Percentiles rank a stretch among this genome's conserved stretches.
Evolutionary conservation across 805 yeast species (phyloP).

Genomic region (Saturnispora dispora): DNA sequence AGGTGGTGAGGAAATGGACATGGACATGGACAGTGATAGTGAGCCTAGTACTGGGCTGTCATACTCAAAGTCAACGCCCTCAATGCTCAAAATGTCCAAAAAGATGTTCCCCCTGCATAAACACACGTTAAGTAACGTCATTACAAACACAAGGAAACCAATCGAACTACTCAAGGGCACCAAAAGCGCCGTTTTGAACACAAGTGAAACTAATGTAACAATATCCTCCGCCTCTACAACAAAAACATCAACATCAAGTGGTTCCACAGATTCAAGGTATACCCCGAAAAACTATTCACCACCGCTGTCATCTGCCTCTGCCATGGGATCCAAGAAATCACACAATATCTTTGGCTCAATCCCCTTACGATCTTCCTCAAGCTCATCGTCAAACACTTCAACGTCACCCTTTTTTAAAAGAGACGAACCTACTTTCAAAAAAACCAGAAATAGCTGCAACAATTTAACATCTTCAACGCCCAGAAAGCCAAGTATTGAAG

Average conservation of each 20-base stretch:
- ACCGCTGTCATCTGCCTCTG: neutral
- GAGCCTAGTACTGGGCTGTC: neutral
- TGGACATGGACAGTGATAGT: neutral
- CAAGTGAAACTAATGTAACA: neutral
- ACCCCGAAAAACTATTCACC: neutral
- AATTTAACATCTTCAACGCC: neutral
- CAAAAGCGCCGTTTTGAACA: neutral
- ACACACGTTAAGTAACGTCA: slow-evolving; percentile 1
- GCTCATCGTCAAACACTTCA: slow-evolving; percentile 1
- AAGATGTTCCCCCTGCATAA: slow-evolving; percentile 4
- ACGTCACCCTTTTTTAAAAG: slow-evolving; percentile 4
- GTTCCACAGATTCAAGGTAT: neutral
- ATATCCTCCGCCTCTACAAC: neutral
- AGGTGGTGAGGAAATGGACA: neutral
- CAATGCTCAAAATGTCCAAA: slow-evolving; percentile 1
- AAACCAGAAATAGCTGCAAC: neutral
- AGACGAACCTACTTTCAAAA: slow-evolving; percentile 1
- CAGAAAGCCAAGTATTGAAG: slow-evolving; percentile 7
- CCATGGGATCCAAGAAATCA: neutral
- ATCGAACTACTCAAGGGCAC: neutral
- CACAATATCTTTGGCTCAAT: slow-evolving; percentile 5
- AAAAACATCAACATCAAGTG: neutral
- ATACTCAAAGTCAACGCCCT: slow-evolving; percentile 22
- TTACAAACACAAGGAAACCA: slow-evolving; percentile 4
- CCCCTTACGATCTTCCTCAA: slow-evolving; percentile 2